Evolutionary conservation across 2,329 filamentous ascomycete species (phyloP).

Genomic region (Biscogniauxia marginata): DNA sequence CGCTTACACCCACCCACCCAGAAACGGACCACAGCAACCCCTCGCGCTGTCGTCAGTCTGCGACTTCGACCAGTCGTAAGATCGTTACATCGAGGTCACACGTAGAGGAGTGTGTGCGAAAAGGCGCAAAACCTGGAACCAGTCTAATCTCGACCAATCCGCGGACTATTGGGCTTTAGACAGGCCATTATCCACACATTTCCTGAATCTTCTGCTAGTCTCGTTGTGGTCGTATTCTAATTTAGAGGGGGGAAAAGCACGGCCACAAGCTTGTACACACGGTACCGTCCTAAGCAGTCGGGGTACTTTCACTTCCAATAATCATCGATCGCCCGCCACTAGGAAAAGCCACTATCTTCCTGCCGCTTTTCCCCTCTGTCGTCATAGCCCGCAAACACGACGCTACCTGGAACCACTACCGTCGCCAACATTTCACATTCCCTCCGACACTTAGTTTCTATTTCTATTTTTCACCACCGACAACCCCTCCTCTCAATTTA

Average conservation of each 20-base stretch:
- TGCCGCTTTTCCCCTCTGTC: constrained; percentile 16
- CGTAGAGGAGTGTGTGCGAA: neutral
- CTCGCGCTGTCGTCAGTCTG: neutral
- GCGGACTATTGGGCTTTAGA: neutral
- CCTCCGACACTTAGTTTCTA: neutral
- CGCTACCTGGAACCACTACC: constrained; percentile 2
- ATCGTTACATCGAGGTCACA: neutral
- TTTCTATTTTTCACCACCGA: neutral
- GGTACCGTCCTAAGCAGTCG: neutral
- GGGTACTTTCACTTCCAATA: neutral
- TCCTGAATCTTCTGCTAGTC: neutral
- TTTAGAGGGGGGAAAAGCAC: neutral
- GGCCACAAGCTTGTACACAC: neutral
- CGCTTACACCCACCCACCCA: neutral
- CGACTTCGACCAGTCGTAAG: neutral
- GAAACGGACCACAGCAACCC: neutral
- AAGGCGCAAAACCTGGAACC: neutral
- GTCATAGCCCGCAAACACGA: constrained; percentile 14
- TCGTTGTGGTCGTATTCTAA: neutral
- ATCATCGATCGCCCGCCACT: neutral
- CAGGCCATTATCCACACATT: neutral
- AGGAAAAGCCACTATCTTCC: neutral
- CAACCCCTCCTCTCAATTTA: neutral
- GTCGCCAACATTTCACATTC: constrained; percentile 1
- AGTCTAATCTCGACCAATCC: neutral